Base-by-base conservation (phyloP, 306 rosid genomes). In the Pyrus bretschneideri region DNA sequence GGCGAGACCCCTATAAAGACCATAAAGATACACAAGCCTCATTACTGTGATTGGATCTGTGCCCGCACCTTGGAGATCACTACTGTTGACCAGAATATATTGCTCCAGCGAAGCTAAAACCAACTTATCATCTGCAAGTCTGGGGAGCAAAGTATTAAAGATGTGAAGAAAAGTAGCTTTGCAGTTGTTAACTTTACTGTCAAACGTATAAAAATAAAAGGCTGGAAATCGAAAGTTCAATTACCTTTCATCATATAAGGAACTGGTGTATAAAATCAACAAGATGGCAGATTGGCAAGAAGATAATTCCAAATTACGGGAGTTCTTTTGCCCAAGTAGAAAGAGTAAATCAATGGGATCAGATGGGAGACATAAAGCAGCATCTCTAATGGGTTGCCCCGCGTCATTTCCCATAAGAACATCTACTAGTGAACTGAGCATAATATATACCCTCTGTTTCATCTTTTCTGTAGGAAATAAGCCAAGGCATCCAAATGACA, bases 71-170 rank as follows among this genome's bases (percentile, higher is more conserved):
- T 59, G 87, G 78, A 88, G 79, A 46, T 83, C 87, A 66, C 83
- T 73, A 71, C 80, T 66, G 73, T 91, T 89, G 72, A 80, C 90
- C 75, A 90, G 87, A 88, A 90, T 83, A 82, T 92, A 90, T 76
- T 89, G 93, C 74, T 95, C 98, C 59, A 95, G 85, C 75, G 96
- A 95, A 72, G 92, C 87, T 78, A 92, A 86, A 78, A 90, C 90
- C 85, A 91, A 74, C 82, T 90, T 92, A 79, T 90, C 98, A 84
- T 95, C 98, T 40, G 93, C 97, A 80, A 95, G 85, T 63, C 97
- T 92, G 92, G 85, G 75, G 73, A 83, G 59, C 76, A 80, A 62
- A 75, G 44, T 40, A 46, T 69, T 70, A 69, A 69, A 79, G 63
- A 63, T 35, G 83, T 85, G 71, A 87, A 80, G 18, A 54, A 66